Evolutionary conservation across 164 flowering plant species (phyloP).

Genomic region (Houttuynia cordata): DNA sequence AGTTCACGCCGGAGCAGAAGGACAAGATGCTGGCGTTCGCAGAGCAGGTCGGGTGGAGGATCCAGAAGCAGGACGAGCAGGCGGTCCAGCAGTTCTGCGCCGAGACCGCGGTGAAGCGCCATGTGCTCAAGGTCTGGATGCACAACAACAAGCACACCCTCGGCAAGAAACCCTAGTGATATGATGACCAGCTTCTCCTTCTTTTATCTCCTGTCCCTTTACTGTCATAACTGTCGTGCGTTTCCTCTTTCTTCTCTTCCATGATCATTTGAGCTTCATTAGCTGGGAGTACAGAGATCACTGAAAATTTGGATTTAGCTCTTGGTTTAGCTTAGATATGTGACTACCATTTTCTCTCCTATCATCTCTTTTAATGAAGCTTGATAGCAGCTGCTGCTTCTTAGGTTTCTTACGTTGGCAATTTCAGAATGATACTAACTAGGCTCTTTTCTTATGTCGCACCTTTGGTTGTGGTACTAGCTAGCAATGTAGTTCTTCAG

Average conservation of each 20-base stretch:
- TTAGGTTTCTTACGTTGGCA: no score
- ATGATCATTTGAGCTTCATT: not conserved
- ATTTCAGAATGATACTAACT: no score
- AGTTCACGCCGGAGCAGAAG: slow-evolving; percentile 40
- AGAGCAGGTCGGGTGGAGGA: slow-evolving; percentile 38
- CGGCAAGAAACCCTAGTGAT: slow-evolving; percentile 12
- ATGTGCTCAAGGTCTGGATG: slow-evolving; percentile 46
- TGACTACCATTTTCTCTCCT: no score
- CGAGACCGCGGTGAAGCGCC: slow-evolving; percentile 28
- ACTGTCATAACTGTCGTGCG: not conserved
- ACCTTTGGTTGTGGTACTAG: no score
- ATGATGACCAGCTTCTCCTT: no score
- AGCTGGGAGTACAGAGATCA: not conserved
- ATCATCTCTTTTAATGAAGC: no score
- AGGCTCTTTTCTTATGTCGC: no score
- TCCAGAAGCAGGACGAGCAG: slow-evolving; percentile 33
- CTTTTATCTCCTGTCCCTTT: not conserved
- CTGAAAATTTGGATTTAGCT: not conserved
- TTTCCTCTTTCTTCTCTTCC: not conserved
- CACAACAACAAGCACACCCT: slow-evolving; percentile 33
- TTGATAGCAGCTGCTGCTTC: no score
- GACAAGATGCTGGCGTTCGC: slow-evolving; percentile 39
- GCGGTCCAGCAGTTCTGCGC: slow-evolving; percentile 32
- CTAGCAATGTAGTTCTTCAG: no score
- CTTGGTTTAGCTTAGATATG: not conserved